Base-by-base conservation (phyloP, 2,329 filamentous ascomycete species). In the Zymoseptoria crescenta region DNA sequence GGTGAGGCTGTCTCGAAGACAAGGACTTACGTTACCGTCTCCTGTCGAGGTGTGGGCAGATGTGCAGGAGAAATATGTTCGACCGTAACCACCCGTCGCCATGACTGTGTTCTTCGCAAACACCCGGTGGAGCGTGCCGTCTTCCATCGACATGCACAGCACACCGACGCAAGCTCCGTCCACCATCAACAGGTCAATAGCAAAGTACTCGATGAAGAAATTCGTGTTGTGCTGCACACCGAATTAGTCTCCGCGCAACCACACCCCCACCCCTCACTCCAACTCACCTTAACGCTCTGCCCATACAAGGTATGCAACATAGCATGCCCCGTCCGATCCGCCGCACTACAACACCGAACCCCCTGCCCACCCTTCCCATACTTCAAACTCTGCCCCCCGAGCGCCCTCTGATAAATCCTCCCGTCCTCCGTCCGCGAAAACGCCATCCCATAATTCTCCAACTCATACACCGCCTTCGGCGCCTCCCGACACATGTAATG, bases 401-500 rank as follows among this genome's bases (percentile, higher is more conserved):
- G 66, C 10, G 78, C 77, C 35, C 78, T 71, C 62, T 80, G 78
- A 62, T 80, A 80, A 55, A 79, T 79, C 20, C 65, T 74, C 13
- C 77, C 77, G 52, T 77, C 73, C 9, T 67, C 64, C 1, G 77
- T 80, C 8, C 77, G 67, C n/a, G 77, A 80, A 61, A 82, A 82
- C 0, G 80, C 77, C 74, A 81, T 80, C 48, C 80, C 80, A 62
- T 81, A 82, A 59, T 80, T 78, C 65, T 82, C 80, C 28, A 82
- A 73, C 68, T 84, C 81, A 63, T 80, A 79, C 41, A 83, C 77
- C 9, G 79, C 79, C 55, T 76, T 75, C 7, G 80, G 76, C 7
- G 81, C 81, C 72, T 81, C 80, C 58, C 79, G 74, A 7, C 79
- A 82, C 81, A 84, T 83, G 70, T 83, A 83, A 68, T 83, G 80